These are phyloP conservation scores for Acanthamoeba royreba DNA, from an alignment of 208 protist genomes.

Conservation along the genomic window DNA sequence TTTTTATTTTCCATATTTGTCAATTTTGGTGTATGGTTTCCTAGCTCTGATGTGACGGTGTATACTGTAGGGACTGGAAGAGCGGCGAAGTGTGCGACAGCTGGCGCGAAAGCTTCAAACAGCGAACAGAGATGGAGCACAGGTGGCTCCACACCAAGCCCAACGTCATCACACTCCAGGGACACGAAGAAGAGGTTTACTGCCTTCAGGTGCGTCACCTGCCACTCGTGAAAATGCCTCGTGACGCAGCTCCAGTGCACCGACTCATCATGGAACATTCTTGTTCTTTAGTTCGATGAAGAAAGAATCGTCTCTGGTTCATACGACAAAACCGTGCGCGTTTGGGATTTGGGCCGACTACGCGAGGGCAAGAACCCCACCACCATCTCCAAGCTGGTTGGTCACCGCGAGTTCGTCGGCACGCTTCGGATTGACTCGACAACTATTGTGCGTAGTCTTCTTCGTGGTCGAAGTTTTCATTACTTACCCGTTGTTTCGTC, in stretches of 20 bases:
- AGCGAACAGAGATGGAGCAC: background rate
- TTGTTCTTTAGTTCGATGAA: background rate
- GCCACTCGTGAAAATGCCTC: background rate
- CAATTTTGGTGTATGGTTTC: background rate
- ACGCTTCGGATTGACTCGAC: background rate
- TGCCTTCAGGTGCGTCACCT: background rate
- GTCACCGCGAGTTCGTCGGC: background rate
- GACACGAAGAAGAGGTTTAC: background rate
- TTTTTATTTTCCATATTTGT: background rate
- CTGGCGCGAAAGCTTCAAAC: background rate
- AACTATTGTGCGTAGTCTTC: background rate
- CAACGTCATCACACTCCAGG: background rate
- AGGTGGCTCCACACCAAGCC: conserved; percentile 5
- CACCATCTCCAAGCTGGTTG: background rate
- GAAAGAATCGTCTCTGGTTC: background rate
- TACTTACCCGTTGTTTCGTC: background rate
- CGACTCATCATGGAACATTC: too few species aligned
- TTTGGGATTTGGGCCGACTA: background rate
- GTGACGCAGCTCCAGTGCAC: background rate
- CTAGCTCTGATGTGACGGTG: too few species aligned
- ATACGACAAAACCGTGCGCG: background rate
- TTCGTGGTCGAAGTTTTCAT: background rate
- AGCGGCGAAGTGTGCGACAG: background rate
- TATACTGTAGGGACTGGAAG: background rate
- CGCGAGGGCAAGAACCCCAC: background rate